phyloP scores from a whole-genome alignment of 2,329 filamentous ascomycete species.

The Proliferodiscus dingleyae region DNA sequence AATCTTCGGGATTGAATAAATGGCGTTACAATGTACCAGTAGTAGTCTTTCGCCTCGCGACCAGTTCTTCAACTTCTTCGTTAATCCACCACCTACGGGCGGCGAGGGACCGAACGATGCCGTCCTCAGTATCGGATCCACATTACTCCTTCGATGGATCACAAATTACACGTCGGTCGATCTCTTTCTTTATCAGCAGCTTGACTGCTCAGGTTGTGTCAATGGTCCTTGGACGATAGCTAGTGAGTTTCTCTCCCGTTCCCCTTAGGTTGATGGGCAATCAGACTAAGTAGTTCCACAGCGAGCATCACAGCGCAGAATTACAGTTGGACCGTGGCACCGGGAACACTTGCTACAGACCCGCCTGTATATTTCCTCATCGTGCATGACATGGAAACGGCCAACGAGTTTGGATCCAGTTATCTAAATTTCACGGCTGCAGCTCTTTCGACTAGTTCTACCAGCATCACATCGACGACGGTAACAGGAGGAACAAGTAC shows the following conservation, averaged over 20 bases:
- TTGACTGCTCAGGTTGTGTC: not conserved
- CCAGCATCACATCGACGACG: not conserved
- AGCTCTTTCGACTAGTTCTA: not conserved
- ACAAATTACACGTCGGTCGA: not conserved
- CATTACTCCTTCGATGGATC: not conserved
- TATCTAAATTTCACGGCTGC: not conserved
- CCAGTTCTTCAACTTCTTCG: not conserved
- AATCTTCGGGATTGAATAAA: not conserved
- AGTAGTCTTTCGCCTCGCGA: not conserved
- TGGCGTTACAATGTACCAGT: not conserved
- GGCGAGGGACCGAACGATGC: not conserved
- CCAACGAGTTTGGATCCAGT: not conserved
- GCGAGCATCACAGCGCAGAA: not conserved
- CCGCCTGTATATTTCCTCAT: not conserved
- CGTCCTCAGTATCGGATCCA: not conserved
- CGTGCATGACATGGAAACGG: not conserved
- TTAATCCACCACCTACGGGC: not conserved
- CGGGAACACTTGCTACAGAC: not conserved
- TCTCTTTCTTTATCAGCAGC: not conserved
- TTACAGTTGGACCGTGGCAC: not conserved
- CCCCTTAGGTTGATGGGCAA: not conserved
- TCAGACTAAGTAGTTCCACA: not conserved
- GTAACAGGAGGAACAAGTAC: not conserved
- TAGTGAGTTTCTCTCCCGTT: not conserved
- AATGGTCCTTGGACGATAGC: not conserved